Base-by-base conservation (phyloP, 2,329 filamentous ascomycete genomes). In the Sarocladium oryzae region DNA sequence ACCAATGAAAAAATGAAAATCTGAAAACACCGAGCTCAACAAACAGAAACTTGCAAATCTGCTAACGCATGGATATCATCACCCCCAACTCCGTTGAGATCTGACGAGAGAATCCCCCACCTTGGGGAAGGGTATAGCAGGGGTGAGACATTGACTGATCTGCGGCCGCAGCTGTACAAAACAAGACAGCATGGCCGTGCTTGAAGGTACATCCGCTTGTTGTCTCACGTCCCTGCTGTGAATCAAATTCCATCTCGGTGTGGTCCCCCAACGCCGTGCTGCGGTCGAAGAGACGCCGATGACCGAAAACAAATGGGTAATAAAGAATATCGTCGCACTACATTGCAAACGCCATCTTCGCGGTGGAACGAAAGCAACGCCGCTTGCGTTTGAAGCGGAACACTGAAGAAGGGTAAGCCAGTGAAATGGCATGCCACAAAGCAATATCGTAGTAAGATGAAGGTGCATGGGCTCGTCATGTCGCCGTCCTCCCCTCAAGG, bases 201-300 rank as follows among this genome's bases (percentile, higher is more conserved):
- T 45, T 7, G 9, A 11, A 4, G 24, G 24, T 15, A 16, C n/a
- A 13, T 30, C 24, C 40, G 30, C 16, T 16, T 4, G 23, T 5
- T 26, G 24, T 45, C 24, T 45, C 10, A 30, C 4, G 15, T n/a
- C n/a, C 21, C 16, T 28, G 40, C 21, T 45, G 23, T 28, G 11
- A 45, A 24, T 41, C 40, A 16, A n/a, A 45, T 28, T n/a, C 21
- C 24, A 45, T 21, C 24, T 45, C 40, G 18, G 24, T 28, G 37
- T 21, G 8, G 37, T n/a, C n/a, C n/a, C 18, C 37, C 37, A 40
- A 40, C 37, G 37, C 37, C 37, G 37, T 40, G 37, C 37, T 45
- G 40, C 23, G 18, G 9, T 28, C 23, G 21, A 45, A 30, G 16
- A 15, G 23, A 41, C 10, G 7, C 37, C 21, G 37, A 45, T n/a